Base-by-base conservation (phyloP, 805 yeast species). In the Candida vartiovaarae region DNA sequence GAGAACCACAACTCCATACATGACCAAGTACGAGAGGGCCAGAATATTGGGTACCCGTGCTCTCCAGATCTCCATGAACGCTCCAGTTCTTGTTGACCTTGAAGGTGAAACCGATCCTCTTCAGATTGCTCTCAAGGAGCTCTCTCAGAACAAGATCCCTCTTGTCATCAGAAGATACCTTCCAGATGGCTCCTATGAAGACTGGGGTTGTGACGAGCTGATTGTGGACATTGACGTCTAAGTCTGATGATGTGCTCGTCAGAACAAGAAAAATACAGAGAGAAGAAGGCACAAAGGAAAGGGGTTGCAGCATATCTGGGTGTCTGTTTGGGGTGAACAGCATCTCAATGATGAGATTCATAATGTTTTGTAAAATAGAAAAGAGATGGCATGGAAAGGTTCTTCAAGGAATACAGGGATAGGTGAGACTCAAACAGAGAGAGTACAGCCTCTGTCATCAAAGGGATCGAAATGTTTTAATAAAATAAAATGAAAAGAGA, bases 91-190 rank as follows among this genome's bases (percentile, higher is more conserved):
- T 61, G 99, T 93, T 35, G 99, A 95, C 60, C 78, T 93, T 46
- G 99, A 93, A 68, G 99, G 99, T 60, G 99, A 95, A 65, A 95
- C 99, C 3, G 99, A 93, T 64, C 99, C 99, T 10, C 72, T 93
- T 61, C 96, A 90, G 65, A 93, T 93, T 50, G 97, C 99, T 48
- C 84, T 88, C 87, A 93, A 95, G 66, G 99, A 93, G 66, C 75
- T 93, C 50, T 78, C 95, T 1, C 98, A 93, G 65, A 81, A 86
- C 65, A 93, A 90, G 64, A 89, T 95, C 45, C 99, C 99, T 1
- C 74, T 93, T 57, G 95, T 95, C 38, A 86, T 93, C 39, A 80
- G 99, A 75, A 77, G 99, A 66, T 95, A 88, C 62, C 74, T 93
- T 55, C 99, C 99, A 3, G 99, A 95, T 62, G 96, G 98, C 5